These are phyloP conservation scores for Sideroxylon spinosum DNA, from an alignment of 179 eudicot genomes.

Conservation along the genomic window DNA sequence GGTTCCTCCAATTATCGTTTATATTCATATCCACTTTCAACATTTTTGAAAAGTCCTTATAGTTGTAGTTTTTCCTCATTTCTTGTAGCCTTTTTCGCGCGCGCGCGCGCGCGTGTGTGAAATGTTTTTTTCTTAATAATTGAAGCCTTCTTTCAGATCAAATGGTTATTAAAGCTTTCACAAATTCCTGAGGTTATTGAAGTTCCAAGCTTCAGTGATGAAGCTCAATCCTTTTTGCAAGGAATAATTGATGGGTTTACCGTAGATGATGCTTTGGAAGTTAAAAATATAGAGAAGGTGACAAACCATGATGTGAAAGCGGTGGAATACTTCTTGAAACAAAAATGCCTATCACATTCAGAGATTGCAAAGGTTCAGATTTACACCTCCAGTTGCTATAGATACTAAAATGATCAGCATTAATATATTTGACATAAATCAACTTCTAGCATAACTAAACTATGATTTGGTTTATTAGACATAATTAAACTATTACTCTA, in stretches of 20 bases:
- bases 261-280: conserved; percentile 65
- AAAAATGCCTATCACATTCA: conserved; percentile 68
- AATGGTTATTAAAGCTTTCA: conserved; percentile 83
- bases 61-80: neutral
- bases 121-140: neutral
- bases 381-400: neutral
- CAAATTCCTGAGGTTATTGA: conserved; percentile 67
- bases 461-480: neutral
- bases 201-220: conserved; percentile 71
- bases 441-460: neutral
- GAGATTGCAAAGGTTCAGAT: conserved; percentile 71
- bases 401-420: neutral
- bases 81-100: too few species aligned
- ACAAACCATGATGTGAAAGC: conserved; percentile 98
- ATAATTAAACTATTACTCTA: neutral
- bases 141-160: conserved; percentile 40
- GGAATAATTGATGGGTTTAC: conserved; percentile 60
- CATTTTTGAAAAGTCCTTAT: neutral
- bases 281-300: conserved; percentile 76
- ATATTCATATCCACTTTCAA: neutral
- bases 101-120: too few species aligned
- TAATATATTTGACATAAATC: neutral
- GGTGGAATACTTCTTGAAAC: conserved; percentile 87
- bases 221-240: conserved; percentile 53
- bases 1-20: neutral